Percentiles rank a stretch among this genome's conserved stretches.
phyloP scores from a whole-genome alignment of 352 stramenopile species.

The Plasmopara viticola region DNA sequence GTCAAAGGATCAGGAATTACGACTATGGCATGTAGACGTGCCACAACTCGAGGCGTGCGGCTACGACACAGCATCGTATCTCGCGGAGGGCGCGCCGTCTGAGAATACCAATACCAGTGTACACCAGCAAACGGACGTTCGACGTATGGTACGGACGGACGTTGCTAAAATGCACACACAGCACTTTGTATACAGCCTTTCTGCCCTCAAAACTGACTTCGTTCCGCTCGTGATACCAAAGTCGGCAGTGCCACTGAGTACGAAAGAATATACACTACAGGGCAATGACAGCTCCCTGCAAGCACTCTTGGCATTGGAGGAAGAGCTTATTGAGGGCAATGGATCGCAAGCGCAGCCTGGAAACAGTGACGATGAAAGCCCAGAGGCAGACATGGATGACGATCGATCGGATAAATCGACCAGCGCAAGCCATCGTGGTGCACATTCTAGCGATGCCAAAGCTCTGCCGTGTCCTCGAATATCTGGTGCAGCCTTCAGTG shows the following conservation, averaged over 20 bases:
- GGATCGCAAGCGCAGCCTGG: constrained; percentile 15
- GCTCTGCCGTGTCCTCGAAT: constrained; percentile 69
- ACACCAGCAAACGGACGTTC: constrained; percentile 13
- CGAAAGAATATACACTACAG: constrained; percentile 59
- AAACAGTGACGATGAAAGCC: constrained; percentile 20
- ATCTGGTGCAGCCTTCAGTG: constrained; percentile 74
- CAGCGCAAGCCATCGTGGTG: constrained; percentile 12
- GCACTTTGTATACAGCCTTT: constrained; percentile 64
- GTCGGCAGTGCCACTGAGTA: constrained; percentile 43
- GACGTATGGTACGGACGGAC: constrained; percentile 22
- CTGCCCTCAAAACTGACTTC: constrained; percentile 66
- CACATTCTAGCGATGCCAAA: constrained; percentile 19
- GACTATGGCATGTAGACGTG: constrained; percentile 62
- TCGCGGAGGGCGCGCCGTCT: constrained; percentile 21
- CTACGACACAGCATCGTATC: constrained; percentile 39
- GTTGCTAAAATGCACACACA: constrained; percentile 27
- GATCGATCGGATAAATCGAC: constrained; percentile 11
- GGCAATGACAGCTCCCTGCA: constrained; percentile 40
- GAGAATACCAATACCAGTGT: constrained; percentile 17
- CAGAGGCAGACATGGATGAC: constrained; percentile 18
- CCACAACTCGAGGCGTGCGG: constrained; percentile 58
- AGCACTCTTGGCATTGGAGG: constrained; percentile 56
- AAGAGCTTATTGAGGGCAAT: constrained; percentile 55
- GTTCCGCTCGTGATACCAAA: constrained; percentile 61
- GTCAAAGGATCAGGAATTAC: constrained; percentile 75